phyloP scores from a whole-genome alignment of 495 filamentous ascomycete species.

The Aspergillus conjunctus region DNA sequence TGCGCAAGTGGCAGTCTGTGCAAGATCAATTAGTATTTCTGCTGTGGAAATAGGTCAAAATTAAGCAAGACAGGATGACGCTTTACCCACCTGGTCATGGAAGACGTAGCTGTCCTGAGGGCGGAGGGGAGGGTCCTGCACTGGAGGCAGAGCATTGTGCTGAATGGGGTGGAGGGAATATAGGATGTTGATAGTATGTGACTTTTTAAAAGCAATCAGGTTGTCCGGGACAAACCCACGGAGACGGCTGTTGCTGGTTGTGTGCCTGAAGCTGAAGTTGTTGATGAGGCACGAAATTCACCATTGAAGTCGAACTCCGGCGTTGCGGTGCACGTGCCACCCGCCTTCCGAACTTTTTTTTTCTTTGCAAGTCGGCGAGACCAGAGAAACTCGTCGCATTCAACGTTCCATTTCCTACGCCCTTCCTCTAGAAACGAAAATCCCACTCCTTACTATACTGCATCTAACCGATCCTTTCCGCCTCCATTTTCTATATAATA shows the following conservation, averaged over 20 bases:
- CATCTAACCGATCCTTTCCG: no score
- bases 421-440: background rate
- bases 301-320: conserved; percentile 24
- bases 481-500: no score
- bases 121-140: conserved; percentile 37
- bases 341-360: conserved; percentile 21
- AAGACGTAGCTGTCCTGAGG: conserved; percentile 21
- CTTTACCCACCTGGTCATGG: conserved; percentile 22
- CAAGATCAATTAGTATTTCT: background rate
- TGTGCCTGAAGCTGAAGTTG: conserved; percentile 24
- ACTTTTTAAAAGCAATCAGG: background rate
- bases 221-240: background rate
- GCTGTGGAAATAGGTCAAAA: background rate
- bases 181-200: conserved; percentile 5
- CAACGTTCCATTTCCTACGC: background rate
- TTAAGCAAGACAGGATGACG: background rate
- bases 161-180: conserved; percentile 4
- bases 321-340: conserved; percentile 41
- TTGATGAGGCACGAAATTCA: conserved; percentile 41
- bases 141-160: conserved; percentile 39
- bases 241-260: conserved; percentile 16
- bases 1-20: conserved; percentile 1
- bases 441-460: no score
- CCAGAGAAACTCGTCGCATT: background rate
- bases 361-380: background rate